phyloP scores from a whole-genome alignment of 2,329 filamentous ascomycete species.

The Akanthomyces muscarius region DNA sequence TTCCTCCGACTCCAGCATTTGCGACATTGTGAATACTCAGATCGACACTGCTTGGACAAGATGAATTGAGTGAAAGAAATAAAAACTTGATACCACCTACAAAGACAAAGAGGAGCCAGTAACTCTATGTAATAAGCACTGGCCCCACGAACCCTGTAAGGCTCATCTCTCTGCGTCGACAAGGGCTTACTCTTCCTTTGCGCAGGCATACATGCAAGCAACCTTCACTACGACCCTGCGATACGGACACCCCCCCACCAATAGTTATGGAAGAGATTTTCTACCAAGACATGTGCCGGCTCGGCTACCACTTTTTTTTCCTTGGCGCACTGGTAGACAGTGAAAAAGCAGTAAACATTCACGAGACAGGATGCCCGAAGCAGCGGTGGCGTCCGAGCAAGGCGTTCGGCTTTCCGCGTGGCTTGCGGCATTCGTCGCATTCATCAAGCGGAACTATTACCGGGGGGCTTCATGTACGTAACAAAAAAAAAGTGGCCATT shows the following conservation, averaged over 20 bases:
- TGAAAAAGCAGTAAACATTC: not conserved
- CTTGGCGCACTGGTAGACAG: not conserved
- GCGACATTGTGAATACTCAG: not conserved
- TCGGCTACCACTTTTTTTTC: not conserved
- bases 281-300: not conserved
- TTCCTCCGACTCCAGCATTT: not conserved
- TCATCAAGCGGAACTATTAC: not conserved
- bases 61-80: not conserved
- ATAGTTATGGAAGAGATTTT: no score
- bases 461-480: not conserved
- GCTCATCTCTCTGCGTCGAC: not conserved
- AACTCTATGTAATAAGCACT: constrained; percentile 2
- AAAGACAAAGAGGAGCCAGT: not conserved
- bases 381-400: not conserved
- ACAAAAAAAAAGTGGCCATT: not conserved
- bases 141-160: not conserved
- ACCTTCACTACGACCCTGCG: not conserved
- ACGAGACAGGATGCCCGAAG: constrained; percentile 8
- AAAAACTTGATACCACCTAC: not conserved
- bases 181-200: constrained; percentile 7
- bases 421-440: constrained; percentile 14
- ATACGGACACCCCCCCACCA: not conserved
- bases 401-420: constrained; percentile 13
- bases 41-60: not conserved
- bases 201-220: not conserved